Base-by-base conservation (phyloP, 1,139 yeast species). In the Hansenula anomala region DNA sequence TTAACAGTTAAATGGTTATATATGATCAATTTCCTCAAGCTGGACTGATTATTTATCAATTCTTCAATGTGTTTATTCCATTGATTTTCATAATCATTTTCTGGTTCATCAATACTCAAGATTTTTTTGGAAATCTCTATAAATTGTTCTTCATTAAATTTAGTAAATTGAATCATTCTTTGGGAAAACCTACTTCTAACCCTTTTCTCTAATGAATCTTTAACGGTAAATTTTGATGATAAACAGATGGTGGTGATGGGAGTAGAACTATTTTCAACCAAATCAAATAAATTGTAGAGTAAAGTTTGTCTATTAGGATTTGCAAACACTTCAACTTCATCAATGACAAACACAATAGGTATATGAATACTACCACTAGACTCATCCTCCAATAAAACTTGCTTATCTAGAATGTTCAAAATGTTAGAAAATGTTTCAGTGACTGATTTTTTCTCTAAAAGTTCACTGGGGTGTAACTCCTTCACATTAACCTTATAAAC, bases 111-210 rank as follows among this genome's bases (percentile, higher is more conserved):
- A 2, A 55, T 41, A 11, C 49, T 51, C 6, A 68, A 41, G 45
- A 65, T 59, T 48, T 42, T 55, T 30, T 61, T 60, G 44, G 53
- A 64, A 52, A 48, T 56, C 33, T 37, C 49, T 15, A 56, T 39
- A 47, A 77, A 81, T 6, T 66, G 69, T 1, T 69, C 73, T 6
- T 61, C 58, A 3, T 51, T 48, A 1, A 82, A 68, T 38, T 79
- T 80, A 31, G 73, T 73, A 33, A 88, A 66, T 27, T 75, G 70
- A 26, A 87, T 71, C 2, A 85, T 64, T 37, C 95, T 65, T 56
- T 90, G 97, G 26, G 95, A 81, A 59, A 90, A 92, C 45, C 99
- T 68, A 42, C 95, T 83, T 49, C 89, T 75, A 0, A 94, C 97
- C 50, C 99, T 73, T 55, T 90, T 92, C 56, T 94, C 99, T 39